Evolutionary conservation across 345 rosid genomes (phyloP).

Genomic region (Cochlearia excelsa): DNA sequence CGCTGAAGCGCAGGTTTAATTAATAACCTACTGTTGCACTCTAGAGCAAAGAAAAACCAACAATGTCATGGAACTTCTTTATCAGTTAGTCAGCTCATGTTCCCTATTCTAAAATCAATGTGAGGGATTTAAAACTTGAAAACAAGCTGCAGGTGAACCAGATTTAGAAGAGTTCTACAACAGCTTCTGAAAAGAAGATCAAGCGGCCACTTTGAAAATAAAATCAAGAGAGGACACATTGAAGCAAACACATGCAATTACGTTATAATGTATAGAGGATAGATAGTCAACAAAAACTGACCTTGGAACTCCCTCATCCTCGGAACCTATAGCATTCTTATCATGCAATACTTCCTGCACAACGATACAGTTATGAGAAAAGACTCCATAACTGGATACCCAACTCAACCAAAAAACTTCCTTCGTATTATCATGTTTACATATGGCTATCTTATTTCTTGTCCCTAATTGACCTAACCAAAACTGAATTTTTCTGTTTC

Average conservation of each 20-base stretch:
- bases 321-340: constrained; percentile 45
- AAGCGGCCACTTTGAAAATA: background rate
- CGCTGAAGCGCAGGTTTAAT: background rate
- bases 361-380: constrained; percentile 25
- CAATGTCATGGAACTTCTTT: constrained; percentile 6
- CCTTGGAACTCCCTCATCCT: constrained; percentile 45
- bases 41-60: constrained; percentile 8
- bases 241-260: background rate
- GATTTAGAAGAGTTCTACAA: constrained; percentile 4
- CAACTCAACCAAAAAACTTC: constrained; percentile 12
- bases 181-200: constrained; percentile 7
- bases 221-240: background rate
- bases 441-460: constrained; percentile 17
- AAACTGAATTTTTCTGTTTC: background rate
- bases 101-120: constrained; percentile 5
- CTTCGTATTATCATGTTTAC: constrained; percentile 1
- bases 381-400: constrained; percentile 22
- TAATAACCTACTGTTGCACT: background rate
- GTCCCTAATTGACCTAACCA: constrained; percentile 19
- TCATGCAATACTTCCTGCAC: constrained; percentile 69
- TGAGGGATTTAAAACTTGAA: constrained; percentile 7
- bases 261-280: background rate
- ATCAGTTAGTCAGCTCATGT: background rate
- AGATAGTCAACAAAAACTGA: constrained; percentile 37
- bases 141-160: background rate